Evolutionary conservation across 2,329 filamentous ascomycete genomes (phyloP).

Genomic region (Phyllosticta citriasiana): DNA sequence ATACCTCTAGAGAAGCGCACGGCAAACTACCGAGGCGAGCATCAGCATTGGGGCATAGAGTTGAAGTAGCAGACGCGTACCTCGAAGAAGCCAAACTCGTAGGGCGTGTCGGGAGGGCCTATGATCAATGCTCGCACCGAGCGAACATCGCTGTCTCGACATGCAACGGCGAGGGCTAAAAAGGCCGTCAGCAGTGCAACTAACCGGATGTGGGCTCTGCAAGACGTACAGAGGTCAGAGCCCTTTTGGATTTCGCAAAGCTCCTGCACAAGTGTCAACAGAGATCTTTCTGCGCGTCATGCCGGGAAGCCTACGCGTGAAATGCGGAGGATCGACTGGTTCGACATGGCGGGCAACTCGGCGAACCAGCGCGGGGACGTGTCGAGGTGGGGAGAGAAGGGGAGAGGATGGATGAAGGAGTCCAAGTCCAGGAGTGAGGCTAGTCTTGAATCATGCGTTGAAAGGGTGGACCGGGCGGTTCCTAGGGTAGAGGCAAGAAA

Average conservation of each 20-base stretch:
- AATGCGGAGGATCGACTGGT: conserved; percentile 82
- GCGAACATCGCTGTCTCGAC: conserved; percentile 78
- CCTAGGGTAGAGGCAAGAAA: background rate
- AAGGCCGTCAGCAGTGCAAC: conserved; percentile 14
- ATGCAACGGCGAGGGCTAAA: conserved; percentile 74
- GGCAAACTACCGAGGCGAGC: conserved; percentile 46
- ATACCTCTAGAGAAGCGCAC: conserved; percentile 68
- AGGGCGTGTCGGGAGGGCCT: conserved; percentile 86
- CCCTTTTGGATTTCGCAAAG: conserved; percentile 75
- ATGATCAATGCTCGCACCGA: conserved; percentile 81
- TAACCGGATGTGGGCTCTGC: background rate
- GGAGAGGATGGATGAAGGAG: background rate
- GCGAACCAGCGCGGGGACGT: background rate
- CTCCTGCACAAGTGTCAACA: conserved; percentile 47
- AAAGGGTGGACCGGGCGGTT: background rate
- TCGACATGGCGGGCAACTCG: conserved; percentile 48
- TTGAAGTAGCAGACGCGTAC: conserved; percentile 37
- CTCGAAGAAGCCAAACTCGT: conserved; percentile 97
- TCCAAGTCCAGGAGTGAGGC: background rate
- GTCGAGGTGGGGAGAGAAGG: background rate
- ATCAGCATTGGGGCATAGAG: background rate
- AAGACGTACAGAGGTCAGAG: conserved; percentile 65
- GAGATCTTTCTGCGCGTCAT: conserved; percentile 1
- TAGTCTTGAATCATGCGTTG: background rate
- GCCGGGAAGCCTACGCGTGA: conserved; percentile 52